Conservation (phyloP, 2,329 filamentous ascomycete genomes). For the Hypoxylon rubiginosum region DNA sequence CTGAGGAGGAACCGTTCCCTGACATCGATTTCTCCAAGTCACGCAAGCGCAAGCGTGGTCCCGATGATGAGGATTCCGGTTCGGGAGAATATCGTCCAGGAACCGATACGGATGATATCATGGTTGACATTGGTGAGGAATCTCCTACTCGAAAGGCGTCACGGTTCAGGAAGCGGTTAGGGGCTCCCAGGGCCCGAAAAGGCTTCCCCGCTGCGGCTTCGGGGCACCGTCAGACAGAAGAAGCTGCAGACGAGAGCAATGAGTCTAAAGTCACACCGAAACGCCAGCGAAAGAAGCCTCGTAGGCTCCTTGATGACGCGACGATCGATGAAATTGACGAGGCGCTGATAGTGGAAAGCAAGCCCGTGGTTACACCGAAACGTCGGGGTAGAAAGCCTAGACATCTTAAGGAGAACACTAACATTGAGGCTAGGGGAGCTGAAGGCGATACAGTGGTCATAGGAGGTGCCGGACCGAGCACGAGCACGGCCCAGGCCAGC, state of each 20-base stretch:
- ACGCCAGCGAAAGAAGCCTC: conserved; percentile 42
- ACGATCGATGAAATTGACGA: conserved; percentile 39
- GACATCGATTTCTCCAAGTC: conserved; percentile 36
- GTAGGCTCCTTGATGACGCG: conserved; percentile 34
- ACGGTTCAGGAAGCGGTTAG: conserved; percentile 38
- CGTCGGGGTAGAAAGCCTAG: conserved; percentile 48
- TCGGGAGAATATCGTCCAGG: conserved; percentile 48
- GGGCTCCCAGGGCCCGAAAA: conserved; percentile 34
- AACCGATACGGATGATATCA: conserved; percentile 45
- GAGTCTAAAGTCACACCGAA: conserved; percentile 42
- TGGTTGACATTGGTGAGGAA: conserved; percentile 29
- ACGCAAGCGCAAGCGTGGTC: conserved; percentile 49
- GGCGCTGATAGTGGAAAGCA: conserved; percentile 25
- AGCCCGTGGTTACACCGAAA: conserved; percentile 41
- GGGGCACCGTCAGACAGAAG: conserved; percentile 19
- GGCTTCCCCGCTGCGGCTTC: conserved; percentile 12
- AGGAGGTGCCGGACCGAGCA: conserved; percentile 17
- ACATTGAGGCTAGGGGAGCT: conserved; percentile 11
- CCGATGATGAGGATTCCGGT: conserved; percentile 43
- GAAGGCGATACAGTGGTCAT: conserved; percentile 30
- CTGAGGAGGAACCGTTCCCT: conserved; percentile 44
- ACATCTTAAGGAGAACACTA: conserved; percentile 27
- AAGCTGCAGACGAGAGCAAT: conserved; percentile 25
- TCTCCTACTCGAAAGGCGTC: conserved; percentile 31
- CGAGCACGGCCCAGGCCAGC: not conserved